Conservation (phyloP, 129 eudicot genomes). For the Chrysanthemum lavandulifolium region DNA sequence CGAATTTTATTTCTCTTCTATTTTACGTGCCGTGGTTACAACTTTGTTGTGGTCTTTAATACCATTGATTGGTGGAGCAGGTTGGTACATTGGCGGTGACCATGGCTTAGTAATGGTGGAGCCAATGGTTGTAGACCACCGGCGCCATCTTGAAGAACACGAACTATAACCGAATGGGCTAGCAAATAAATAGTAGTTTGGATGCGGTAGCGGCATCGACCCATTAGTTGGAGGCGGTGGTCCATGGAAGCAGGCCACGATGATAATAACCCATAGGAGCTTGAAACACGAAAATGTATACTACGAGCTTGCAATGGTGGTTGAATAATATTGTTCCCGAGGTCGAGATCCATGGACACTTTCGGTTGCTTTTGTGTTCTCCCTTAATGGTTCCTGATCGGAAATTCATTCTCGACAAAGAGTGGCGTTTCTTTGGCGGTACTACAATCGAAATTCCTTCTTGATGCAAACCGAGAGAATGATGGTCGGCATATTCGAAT, state of each 20-base stretch:
- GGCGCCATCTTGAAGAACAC: slow-evolving; percentile 53
- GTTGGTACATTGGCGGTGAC: slow-evolving; percentile 67
- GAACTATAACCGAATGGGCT: slow-evolving; percentile 56
- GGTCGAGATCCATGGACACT: slow-evolving; percentile 33
- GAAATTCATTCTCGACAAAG: slow-evolving; percentile 34
- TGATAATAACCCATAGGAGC: slow-evolving; percentile 64
- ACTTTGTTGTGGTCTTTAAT: slow-evolving; percentile 39
- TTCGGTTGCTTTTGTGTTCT: slow-evolving; percentile 28
- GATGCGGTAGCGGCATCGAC: slow-evolving; percentile 57
- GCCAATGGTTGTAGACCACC: slow-evolving; percentile 53
- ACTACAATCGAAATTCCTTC: slow-evolving; percentile 26
- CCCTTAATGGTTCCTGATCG: neutral
- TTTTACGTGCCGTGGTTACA: neutral
- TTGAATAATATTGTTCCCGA: slow-evolving; percentile 32
- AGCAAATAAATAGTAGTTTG: slow-evolving; percentile 65
- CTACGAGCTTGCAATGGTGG: slow-evolving; percentile 56
- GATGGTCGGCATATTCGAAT: slow-evolving; percentile 74
- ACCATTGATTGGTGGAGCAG: slow-evolving; percentile 36
- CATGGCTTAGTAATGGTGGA: slow-evolving; percentile 47
- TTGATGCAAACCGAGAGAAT: slow-evolving; percentile 44
- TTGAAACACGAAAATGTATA: slow-evolving; percentile 59
- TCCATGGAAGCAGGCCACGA: slow-evolving; percentile 61
- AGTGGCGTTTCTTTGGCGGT: neutral
- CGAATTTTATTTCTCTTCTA: slow-evolving; percentile 13
- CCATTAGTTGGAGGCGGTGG: slow-evolving; percentile 59